Evolutionary conservation across 2,329 filamentous ascomycete genomes (phyloP), one percentile per base, ranked within the genome.

Genomic region (Colletotrichum gloeosporioides): DNA sequence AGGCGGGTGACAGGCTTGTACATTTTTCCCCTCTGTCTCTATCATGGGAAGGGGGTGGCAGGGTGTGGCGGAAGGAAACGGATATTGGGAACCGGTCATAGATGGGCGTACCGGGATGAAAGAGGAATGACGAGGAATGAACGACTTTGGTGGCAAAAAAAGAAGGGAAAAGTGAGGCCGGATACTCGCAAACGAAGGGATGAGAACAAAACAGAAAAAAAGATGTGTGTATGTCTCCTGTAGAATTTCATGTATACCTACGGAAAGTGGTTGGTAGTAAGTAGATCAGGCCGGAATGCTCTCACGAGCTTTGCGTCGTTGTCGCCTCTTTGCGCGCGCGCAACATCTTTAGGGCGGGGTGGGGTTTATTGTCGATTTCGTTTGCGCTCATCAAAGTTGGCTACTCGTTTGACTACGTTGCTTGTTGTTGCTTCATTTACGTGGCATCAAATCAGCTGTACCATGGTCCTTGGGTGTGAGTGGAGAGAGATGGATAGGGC

Each of bases 221-320:
- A 62, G 55, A 68, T 29, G 29, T 53, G 34, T 67, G 27, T 66
- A 64, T 71, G 34, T 65, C 49, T 75, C 59, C 44, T 73, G 69
- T 75, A 75, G 73, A 75, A 73, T 44, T 73, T 49, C 69, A 73
- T 75, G 73, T 77, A 69, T 76, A 76, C 53, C 69, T 72, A 62
- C 31, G 75, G 39, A 63, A 15, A 59, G 55, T 31, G 29, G 25
- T 62, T 69, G 59, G 69, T 66, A 53, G 76, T 78, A 77, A 49
- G 39, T 49, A 49, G 77, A 78, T 76, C 72, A 79, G 76, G 77
- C 68, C 70, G 69, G 72, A 62, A 72, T 72, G 78, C 79, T 79
- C 79, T 79, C 79, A 77, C 79, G 79, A 77, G 79, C 79, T 71
- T 68, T 76, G 73, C 69, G 69, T 72, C 36, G 62, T 66, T 34